Evolutionary conservation across 73 alveolate species (phyloP).

Genomic region (Durusdinium trenchii): DNA sequence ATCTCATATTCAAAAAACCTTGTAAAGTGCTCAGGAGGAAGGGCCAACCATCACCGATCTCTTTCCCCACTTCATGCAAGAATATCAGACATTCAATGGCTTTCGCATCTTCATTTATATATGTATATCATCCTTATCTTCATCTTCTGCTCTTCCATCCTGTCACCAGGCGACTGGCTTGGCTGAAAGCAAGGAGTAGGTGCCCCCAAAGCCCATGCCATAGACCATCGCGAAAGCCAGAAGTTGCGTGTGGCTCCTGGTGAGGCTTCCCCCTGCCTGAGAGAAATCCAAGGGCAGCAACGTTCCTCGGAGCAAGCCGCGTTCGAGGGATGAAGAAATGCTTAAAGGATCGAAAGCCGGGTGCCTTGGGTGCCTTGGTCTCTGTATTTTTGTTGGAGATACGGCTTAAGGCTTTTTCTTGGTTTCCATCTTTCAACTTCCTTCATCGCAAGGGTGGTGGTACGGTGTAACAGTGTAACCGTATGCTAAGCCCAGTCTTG

Average conservation of each 20-base stretch:
- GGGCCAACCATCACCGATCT: no score
- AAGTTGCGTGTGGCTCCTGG: constrained; percentile 10
- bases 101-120: not conserved
- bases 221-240: constrained; percentile 67
- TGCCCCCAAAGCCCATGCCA: constrained; percentile 70
- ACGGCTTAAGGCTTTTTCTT: no score
- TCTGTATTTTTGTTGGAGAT: no score
- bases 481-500: no score
- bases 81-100: not conserved
- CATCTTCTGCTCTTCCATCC: no score
- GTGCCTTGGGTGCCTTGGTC: not conserved
- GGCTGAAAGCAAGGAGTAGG: constrained; percentile 44
- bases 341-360: not conserved
- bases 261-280: constrained; percentile 38
- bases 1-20: no score
- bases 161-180: constrained; percentile 4
- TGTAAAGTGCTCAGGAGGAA: no score
- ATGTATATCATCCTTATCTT: no score
- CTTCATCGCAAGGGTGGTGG: no score
- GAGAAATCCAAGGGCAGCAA: constrained; percentile 60
- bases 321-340: not conserved
- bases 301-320: constrained; percentile 2
- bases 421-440: no score
- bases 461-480: no score
- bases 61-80: no score